Percentiles rank a stretch among this genome's conserved stretches.
Conservation (phyloP, 805 yeast genomes). For the Candida montana region DNA sequence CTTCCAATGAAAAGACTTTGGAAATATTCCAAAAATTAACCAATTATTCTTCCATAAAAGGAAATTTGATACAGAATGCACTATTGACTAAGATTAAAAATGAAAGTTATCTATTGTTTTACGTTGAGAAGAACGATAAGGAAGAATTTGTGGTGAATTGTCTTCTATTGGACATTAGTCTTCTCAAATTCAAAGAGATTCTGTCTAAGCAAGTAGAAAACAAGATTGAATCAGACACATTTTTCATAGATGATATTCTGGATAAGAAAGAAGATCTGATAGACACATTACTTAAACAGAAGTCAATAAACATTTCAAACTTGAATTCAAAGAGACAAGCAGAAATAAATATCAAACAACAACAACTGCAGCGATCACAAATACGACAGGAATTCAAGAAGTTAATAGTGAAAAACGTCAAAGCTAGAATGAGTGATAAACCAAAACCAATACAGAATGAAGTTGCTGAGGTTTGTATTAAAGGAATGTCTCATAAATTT, state of each 20-base stretch:
- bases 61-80: conserved; percentile 10
- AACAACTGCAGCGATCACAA: conserved; percentile 13
- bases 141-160: conserved; percentile 15
- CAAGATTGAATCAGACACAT: background rate
- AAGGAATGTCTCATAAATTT: conserved; percentile 20
- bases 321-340: conserved; percentile 18
- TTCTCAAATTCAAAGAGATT: conserved; percentile 8
- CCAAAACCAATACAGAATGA: conserved; percentile 17
- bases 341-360: conserved; percentile 14
- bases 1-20: conserved; percentile 12
- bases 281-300: conserved; percentile 18
- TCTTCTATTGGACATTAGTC: conserved; percentile 15
- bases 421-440: conserved; percentile 10
- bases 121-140: conserved; percentile 11
- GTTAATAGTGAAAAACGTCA: conserved; percentile 16
- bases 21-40: conserved; percentile 13
- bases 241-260: conserved; percentile 19
- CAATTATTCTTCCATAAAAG: conserved; percentile 14
- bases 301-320: conserved; percentile 11
- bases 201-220: conserved; percentile 1
- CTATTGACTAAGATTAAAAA: conserved; percentile 11
- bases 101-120: conserved; percentile 16
- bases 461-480: conserved; percentile 22
- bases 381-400: conserved; percentile 16
- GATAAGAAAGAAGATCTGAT: conserved; percentile 21